These are phyloP conservation scores for Suillus occidentalis DNA, from an alignment of 768 basidiomycete genomes.

Conservation along the genomic window DNA sequence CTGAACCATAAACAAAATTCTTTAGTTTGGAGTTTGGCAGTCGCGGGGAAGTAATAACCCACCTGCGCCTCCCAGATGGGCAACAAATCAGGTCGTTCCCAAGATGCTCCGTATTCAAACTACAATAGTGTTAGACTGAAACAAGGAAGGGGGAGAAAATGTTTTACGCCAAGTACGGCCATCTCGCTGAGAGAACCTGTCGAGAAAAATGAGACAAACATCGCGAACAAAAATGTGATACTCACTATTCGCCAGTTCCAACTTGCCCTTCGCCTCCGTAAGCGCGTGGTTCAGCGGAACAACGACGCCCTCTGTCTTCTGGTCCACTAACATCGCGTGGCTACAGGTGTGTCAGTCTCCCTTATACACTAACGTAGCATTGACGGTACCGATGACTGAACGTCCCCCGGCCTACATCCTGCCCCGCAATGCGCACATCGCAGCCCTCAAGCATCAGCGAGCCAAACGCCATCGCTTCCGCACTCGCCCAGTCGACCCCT, in stretches of 20 bases:
- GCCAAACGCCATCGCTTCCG: constrained; percentile 91
- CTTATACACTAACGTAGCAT: neutral
- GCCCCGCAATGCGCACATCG: constrained; percentile 88
- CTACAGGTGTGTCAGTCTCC: constrained; percentile 26
- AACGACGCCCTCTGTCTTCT: constrained; percentile 73
- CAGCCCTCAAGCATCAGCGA: constrained; percentile 79
- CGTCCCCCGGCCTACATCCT: constrained; percentile 90
- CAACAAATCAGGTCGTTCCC: constrained; percentile 79
- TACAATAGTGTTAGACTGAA: constrained; percentile 28
- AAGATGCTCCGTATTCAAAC: constrained; percentile 91
- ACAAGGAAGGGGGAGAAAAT: neutral
- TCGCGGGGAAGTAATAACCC: constrained; percentile 7
- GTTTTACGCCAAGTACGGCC: constrained; percentile 79
- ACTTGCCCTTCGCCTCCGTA: constrained; percentile 52
- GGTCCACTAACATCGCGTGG: constrained; percentile 92
- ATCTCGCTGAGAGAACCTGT: constrained; percentile 85
- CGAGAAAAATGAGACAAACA: constrained; percentile 2
- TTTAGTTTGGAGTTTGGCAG: neutral
- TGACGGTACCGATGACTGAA: constrained; percentile 69
- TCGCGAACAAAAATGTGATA: constrained; percentile 19
- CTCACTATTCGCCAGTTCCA: constrained; percentile 87
- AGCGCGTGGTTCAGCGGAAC: constrained; percentile 81
- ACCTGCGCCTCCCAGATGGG: constrained; percentile 94
- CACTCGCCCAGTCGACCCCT: constrained; percentile 89
- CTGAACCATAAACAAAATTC: constrained; percentile 31